Base-by-base conservation (phyloP, 805 yeast genomes). In the Pichia membranifaciens region DNA sequence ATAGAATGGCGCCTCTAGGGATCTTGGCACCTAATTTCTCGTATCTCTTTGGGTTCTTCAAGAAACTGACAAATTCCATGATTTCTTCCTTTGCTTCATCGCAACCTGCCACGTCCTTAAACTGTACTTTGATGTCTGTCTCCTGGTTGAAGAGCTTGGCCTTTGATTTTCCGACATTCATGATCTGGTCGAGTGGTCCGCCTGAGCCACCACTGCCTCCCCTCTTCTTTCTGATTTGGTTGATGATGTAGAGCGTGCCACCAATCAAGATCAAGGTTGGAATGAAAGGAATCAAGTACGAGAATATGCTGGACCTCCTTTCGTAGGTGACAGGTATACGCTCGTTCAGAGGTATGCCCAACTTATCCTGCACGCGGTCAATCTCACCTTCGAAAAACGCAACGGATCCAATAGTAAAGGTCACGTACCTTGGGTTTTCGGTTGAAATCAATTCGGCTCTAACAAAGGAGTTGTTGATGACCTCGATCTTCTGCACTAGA, bases 51-150 rank as follows among this genome's bases (percentile, higher is more conserved):
- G 99, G 99, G 55, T 88, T 79, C 64, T 91, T 86, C 67, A 93
- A 78, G 64, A 95, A 93, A 57, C 84, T 81, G 45, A 93, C 99
- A 73, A 93, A 93, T 67, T 93, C 99, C 96, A 89, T 87, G 52
- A 93, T 90, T 68, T 93, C 99, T 55, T 83, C 91, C 67, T 93
- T 93, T 10, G 99, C 96, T 69, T 93, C 99, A 52, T 83, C 85
- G 73, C 91, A 86, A 45, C 99, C 99, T 1, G 99, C 99, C 44
- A 93, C 99, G 65, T 95, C 98, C 57, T 82, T 79, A 62, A 93
- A 93, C 63, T 82, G 84, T 44, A 88, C 83, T 62, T 87, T 87
- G 51, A 93, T 86, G 53, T 88, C 95, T 2, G 90, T 83, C 55
- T 93, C 97, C 61, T 84, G 87, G 65, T 93, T 91, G 71, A 91